A percentile compares a stretch with the other conserved stretches of the same genome.
Evolutionary conservation across 768 basidiomycete genomes (phyloP).

Genomic region (Trichaptum fuscoviolaceum): DNA sequence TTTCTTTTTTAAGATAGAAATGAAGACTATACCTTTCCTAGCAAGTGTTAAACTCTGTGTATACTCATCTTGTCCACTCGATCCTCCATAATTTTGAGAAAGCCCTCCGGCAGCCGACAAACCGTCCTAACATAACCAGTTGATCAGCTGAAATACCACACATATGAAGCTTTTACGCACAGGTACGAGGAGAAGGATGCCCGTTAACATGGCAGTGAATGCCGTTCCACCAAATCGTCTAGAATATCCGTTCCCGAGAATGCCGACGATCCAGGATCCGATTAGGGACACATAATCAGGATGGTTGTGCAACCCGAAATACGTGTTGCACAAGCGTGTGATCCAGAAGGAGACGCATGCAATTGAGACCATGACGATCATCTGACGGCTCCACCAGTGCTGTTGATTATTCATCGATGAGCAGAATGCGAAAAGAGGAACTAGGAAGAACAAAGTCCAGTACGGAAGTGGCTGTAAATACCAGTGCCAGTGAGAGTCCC

Average conservation of each 20-base stretch:
- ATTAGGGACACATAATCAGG: constrained; percentile 44
- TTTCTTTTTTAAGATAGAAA: neutral
- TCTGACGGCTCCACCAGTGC: constrained; percentile 60
- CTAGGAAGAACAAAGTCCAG: constrained; percentile 75
- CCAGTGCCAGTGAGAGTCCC: constrained; percentile 73
- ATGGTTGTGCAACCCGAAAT: neutral
- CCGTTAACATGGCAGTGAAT: constrained; percentile 89
- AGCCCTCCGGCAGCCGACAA: constrained; percentile 50
- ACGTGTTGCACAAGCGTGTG: constrained; percentile 4
- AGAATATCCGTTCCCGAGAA: constrained; percentile 80
- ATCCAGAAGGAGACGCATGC: constrained; percentile 58
- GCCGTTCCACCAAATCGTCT: constrained; percentile 72
- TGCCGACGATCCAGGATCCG: constrained; percentile 72
- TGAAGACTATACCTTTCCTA: neutral
- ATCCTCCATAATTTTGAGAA: constrained; percentile 52
- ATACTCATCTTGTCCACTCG: constrained; percentile 41
- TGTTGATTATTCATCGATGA: constrained; percentile 78
- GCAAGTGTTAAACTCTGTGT: constrained; percentile 3
- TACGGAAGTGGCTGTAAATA: constrained; percentile 72
- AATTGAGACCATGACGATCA: constrained; percentile 73
- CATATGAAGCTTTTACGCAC: constrained; percentile 38
- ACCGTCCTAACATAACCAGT: constrained; percentile 19
- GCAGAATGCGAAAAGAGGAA: constrained; percentile 69
- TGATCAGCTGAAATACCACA: neutral
- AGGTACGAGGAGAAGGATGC: constrained; percentile 86